Percentiles rank a stretch among this genome's conserved stretches.
phyloP scores from a whole-genome alignment of 768 basidiomycete species.

The Russula ochroleuca region DNA sequence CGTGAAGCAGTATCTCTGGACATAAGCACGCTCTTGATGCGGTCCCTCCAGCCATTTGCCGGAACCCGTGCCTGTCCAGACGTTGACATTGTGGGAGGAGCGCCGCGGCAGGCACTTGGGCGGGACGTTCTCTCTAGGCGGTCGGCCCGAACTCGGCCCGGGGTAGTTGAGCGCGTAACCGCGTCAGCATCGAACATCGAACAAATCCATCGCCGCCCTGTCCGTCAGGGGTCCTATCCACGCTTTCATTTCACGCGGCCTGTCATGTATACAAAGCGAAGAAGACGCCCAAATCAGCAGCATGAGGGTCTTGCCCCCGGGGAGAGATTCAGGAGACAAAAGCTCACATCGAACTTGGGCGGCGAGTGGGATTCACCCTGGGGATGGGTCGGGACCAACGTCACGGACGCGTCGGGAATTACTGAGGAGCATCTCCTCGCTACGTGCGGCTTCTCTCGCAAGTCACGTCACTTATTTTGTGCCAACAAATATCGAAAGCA shows the following conservation, averaged over 20 bases:
- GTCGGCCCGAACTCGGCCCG: constrained; percentile 16
- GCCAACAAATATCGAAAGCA: constrained; percentile 47
- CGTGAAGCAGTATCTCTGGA: constrained; percentile 11
- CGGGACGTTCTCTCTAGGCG: background rate
- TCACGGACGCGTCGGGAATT: constrained; percentile 52
- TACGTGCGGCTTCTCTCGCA: constrained; percentile 61
- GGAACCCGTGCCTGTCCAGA: background rate
- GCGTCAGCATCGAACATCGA: constrained; percentile 13
- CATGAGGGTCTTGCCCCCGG: constrained; percentile 55
- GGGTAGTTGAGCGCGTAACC: background rate
- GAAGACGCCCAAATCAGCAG: constrained; percentile 45
- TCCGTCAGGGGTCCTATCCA: background rate
- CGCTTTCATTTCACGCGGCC: constrained; percentile 19
- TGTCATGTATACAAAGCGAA: constrained; percentile 56
- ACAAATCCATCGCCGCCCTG: constrained; percentile 1
- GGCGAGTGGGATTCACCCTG: constrained; percentile 45
- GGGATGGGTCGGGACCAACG: constrained; percentile 77
- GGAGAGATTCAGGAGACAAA: constrained; percentile 56
- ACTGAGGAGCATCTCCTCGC: constrained; percentile 59
- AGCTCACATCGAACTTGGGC: constrained; percentile 40
- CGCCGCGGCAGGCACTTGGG: background rate
- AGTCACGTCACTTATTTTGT: constrained; percentile 52
- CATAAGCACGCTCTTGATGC: constrained; percentile 5
- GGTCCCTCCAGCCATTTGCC: background rate
- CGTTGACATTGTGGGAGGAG: constrained; percentile 1